Evolutionary conservation across 495 filamentous ascomycete genomes (phyloP), one percentile per base, ranked within the genome.

Genomic region (Hypomontagnella monticulosa): DNA sequence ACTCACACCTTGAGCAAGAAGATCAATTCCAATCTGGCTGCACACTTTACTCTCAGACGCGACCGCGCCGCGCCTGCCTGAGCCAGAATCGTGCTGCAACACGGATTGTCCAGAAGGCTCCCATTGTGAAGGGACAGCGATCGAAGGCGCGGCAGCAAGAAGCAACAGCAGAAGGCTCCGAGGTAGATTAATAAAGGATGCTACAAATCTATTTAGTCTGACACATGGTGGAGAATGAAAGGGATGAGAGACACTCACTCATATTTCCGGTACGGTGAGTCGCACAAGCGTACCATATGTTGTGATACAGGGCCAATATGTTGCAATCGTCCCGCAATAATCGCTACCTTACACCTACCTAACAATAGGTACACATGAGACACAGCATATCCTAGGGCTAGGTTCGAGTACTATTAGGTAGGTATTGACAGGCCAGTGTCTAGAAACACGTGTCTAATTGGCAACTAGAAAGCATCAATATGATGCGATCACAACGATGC

Each of bases 31-130:
- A 71, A 95, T 87, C 15, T 86, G 73, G 63, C 89, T 93, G 67
- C 93, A 96, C 66, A 91, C 82, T 0, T 81, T 75, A 64, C 84
- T 93, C 72, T 96, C 91, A 34, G 86, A 89, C 1, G 93, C 90
- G n/a, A 94, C 89, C 37, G 91, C 93, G 0, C 93, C 93, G 15
- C 58, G 49, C n/a, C 56, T 73, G 4, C 69, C 73, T 4, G 68
- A 65, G 19, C 23, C 38, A n/a, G 38, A 37, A 16, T 50, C 9
- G n/a, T 62, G 47, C 14, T 65, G 55, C 4, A 73, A 59, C 4
- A 73, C 71, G 1, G 33, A 16, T 18, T 73, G 69, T 18, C 32
- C 68, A 9, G 23, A 5, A 32, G 34, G 56, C 30, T 63, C 57
- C 40, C 62, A 61, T 50, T 44, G 34, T 4, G 38, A 42, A 36